Conservation (phyloP, 1,284 basidiomycete genomes). For the Pseudozyma tsukubaensis region DNA sequence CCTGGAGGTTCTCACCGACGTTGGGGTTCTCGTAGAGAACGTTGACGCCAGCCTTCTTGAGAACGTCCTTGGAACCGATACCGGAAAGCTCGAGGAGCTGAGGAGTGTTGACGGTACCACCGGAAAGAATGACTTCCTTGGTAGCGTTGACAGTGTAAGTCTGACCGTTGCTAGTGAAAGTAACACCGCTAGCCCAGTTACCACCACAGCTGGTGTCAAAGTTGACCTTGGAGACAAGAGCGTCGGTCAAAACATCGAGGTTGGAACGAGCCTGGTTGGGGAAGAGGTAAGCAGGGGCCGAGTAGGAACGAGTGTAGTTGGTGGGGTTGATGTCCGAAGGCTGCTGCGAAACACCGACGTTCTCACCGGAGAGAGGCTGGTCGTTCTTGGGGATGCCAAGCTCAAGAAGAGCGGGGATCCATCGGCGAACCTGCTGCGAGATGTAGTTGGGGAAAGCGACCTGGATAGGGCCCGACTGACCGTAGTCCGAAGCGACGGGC, state of each 20-base stretch:
- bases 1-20: conserved; percentile 71
- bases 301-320: conserved; percentile 64
- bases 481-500: conserved; percentile 60
- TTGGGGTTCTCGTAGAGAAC: conserved; percentile 55
- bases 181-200: conserved; percentile 49
- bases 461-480: conserved; percentile 59
- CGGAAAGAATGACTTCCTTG: conserved; percentile 61
- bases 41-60: conserved; percentile 69
- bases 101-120: conserved; percentile 67
- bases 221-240: conserved; percentile 58
- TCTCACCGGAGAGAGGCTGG: conserved; percentile 57
- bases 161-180: conserved; percentile 47
- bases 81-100: conserved; percentile 72
- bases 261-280: conserved; percentile 55
- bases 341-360: conserved; percentile 61
- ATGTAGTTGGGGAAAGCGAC: conserved; percentile 63
- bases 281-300: conserved; percentile 60
- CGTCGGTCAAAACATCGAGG: conserved; percentile 56
- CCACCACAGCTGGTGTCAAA: conserved; percentile 25
- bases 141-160: conserved; percentile 52
- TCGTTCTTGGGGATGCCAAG: conserved; percentile 55
- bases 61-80: conserved; percentile 70
- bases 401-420: conserved; percentile 46
- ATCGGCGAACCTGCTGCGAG: conserved; percentile 51
- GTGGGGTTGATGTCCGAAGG: conserved; percentile 60